Base-by-base conservation (phyloP, 106 monocot species). In the Dioscorea zingiberensis region DNA sequence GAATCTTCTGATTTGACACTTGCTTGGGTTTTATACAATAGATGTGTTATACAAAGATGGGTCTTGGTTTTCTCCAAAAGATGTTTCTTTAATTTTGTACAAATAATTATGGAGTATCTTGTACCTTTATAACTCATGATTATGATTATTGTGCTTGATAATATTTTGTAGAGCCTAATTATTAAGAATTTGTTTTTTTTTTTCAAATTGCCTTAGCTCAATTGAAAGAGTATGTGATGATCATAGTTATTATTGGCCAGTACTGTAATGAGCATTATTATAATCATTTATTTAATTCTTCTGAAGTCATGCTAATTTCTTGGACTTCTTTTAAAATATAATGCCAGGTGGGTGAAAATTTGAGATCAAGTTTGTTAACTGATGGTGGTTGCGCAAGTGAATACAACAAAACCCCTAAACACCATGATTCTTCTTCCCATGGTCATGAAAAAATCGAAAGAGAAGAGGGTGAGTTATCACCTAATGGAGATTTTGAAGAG, bases 381-480 rank as follows among this genome's bases (percentile, higher is more conserved):
- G 87, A 87, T 75, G 85, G 70, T 64, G 83, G 66, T 19, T 64
- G 65, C 27, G 59, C 61, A 3, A 55, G 48, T 48, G 83, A 86
- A 32, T 60, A 60, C 29, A 78, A 49, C 61, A 90, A 69, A 70
- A 67, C n/a, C 51, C 61, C 68, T 49, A 74, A 69, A 29, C 68
- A 65, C 44, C 68, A 73, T 44, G 68, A 71, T 64, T 60, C 74
- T 29, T 15, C 58, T 65, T 22, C 61, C 66, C 64, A 59, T 26
- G 72, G 66, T 47, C 81, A 47, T 59, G 44, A 67, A 15, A 89
- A 87, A 76, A 77, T 82, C 70, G 97, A 98, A 79, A 83, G 92
- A 62, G 95, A 97, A 76, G 94, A 94, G 65, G 94, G 94, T 32
- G 94, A 97, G 68, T 71, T 97, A 64, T 97, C 95, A 25, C 95